Conservation (phyloP, 129 eudicot genomes). For the Sambucus nigra region DNA sequence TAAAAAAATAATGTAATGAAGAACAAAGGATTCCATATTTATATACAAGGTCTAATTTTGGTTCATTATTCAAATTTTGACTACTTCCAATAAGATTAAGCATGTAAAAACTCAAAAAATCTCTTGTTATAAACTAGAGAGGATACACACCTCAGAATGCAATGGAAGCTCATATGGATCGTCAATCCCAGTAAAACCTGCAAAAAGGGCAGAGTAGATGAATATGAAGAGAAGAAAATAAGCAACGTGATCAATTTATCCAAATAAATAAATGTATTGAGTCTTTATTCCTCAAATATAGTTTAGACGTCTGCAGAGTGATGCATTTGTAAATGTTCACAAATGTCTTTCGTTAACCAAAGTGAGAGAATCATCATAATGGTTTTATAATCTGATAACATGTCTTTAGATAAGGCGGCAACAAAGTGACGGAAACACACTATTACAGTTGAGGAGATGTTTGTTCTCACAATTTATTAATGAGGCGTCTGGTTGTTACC, state of each 20-base stretch:
- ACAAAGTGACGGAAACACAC: background rate
- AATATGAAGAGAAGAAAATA: background rate
- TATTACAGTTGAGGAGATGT: background rate
- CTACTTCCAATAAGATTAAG: background rate
- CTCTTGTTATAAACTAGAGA: background rate
- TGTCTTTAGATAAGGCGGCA: background rate
- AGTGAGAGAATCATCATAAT: background rate
- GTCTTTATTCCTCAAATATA: no score
- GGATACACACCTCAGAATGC: constrained; percentile 62
- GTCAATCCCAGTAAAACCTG: constrained; percentile 96
- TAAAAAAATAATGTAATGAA: background rate
- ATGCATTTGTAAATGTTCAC: background rate
- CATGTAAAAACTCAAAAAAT: background rate
- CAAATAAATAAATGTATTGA: background rate
- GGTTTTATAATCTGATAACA: background rate
- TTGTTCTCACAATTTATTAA: no score
- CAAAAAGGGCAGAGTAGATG: constrained; percentile 8
- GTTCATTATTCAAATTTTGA: background rate
- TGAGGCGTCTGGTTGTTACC: no score
- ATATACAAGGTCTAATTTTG: background rate
- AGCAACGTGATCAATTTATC: background rate
- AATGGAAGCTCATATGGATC: constrained; percentile 89
- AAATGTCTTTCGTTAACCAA: background rate
- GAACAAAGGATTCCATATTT: background rate
- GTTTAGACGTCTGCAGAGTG: no score